Base-by-base conservation (phyloP, 805 yeast genomes). In the Lipomyces orientalis region DNA sequence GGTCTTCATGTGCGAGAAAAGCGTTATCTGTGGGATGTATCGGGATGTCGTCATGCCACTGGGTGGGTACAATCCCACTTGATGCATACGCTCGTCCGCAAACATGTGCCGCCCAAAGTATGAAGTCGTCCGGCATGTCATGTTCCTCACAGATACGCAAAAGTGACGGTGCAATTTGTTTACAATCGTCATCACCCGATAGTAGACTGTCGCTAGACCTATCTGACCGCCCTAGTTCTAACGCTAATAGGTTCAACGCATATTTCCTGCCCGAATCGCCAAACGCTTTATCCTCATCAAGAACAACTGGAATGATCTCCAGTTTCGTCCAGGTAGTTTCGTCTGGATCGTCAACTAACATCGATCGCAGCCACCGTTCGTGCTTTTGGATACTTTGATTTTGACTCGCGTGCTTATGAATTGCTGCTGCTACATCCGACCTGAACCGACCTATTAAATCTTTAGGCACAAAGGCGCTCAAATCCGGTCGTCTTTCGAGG, bases 61-160 rank as follows among this genome's bases (percentile, higher is more conserved):
- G 34, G 2, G 19, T 14, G 2, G 61, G 60, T 10, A 68, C 22
- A 6, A 22, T 16, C 8, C 72, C 72, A 10, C 33, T 39, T 8
- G 62, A 37, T 10, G 67, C 64, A 37, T 69, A 69, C 7, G 67
- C 72, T 2, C 60, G 62, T 3, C 67, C 72, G 55, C 67, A 64
- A 2, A 67, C 56, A 14, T 51, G 57, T 1, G 68, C 46, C 9
- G 60, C 60, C 72, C 72, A 69, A 4, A 22, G 8, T 8, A 49
- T 16, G 57, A 69, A 69, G 12, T 54, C 68, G 34, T 33, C 56
- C 8, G 68, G 59, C 56, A 67, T 25, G 12, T 61, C 43, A 12
- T 59, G 54, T 16, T 29, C 54, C 19, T 54, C 14, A 49, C 66
- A 64, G n/a, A 62, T 9, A 31, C 37, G 29, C 25, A 67, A 54